Evolutionary conservation across 2,329 filamentous ascomycete species (phyloP).

Genomic region (Colletotrichum chlorophyti): DNA sequence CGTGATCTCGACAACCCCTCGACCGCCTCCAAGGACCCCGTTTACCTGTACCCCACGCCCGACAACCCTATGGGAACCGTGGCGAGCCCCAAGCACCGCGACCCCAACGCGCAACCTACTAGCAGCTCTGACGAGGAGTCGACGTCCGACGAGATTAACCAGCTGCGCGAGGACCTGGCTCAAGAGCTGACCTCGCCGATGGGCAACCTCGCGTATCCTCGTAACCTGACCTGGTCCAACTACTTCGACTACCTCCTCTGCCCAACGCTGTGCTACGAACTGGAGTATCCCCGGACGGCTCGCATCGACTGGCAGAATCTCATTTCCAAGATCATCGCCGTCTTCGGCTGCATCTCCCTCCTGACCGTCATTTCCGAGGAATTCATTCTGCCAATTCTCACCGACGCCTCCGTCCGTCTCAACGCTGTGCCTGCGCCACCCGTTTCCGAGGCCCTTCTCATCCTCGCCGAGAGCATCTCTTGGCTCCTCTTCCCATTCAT

Average conservation of each 20-base stretch:
- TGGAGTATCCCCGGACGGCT: slow-evolving; percentile 87
- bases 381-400: slow-evolving; percentile 90
- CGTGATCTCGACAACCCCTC: slow-evolving; percentile 77
- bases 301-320: slow-evolving; percentile 82
- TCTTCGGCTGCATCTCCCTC: slow-evolving; percentile 96
- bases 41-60: slow-evolving; percentile 76
- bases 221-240: slow-evolving; percentile 84
- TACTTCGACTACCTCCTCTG: slow-evolving; percentile 89
- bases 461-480: slow-evolving; percentile 88
- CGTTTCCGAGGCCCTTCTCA: slow-evolving; percentile 72
- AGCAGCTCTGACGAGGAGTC: slow-evolving; percentile 37
- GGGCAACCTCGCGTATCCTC: slow-evolving; percentile 87
- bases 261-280: slow-evolving; percentile 95
- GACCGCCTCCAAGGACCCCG: slow-evolving; percentile 65
- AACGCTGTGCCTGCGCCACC: slow-evolving; percentile 44
- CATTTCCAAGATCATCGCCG: slow-evolving; percentile 83
- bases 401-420: slow-evolving; percentile 68
- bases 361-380: slow-evolving; percentile 91
- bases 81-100: slow-evolving; percentile 28
- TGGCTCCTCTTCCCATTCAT: slow-evolving; percentile 96
- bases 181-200: slow-evolving; percentile 90
- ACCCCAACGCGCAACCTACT: slow-evolving; percentile 21
- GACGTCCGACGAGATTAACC: slow-evolving; percentile 61
- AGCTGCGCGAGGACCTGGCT: slow-evolving; percentile 85
- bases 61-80: slow-evolving; percentile 57